Evolutionary conservation across 192 early-diverging fungal genomes (phyloP), one percentile per base, ranked within the genome.

Genomic region (Bifiguratus adelaidae): DNA sequence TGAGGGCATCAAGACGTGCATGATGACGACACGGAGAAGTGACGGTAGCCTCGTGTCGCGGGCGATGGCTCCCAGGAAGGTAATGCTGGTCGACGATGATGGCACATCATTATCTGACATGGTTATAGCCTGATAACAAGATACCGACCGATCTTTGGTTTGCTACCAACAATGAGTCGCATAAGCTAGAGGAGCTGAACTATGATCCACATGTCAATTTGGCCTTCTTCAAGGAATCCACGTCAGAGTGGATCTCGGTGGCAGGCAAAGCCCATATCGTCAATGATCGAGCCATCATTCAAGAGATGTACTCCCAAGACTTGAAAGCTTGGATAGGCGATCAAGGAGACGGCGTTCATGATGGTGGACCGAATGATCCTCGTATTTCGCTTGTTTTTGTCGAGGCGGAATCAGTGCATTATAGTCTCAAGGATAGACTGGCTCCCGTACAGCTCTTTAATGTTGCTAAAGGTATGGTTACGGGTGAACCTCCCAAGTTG

Each of bases 111-210:
- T 9, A 8, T 13, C 11, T 5, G 21, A 30, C 22, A 4, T 21
- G 8, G 25, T 22, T 19, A 3, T 20, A 46, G 13, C 34, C 53
- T 47, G 45, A 47, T 22, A 12, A 19, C 22, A 32, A 43, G 7
- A 8, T 43, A 16, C 58, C 56, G 7, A 59, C 59, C 8, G 70
- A 65, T 35, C 18, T 73, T 3, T 72, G 68, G 67, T 72, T 72
- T 38, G 41, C 58, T 19, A 48, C 68, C 21, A 71, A 73, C 55
- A 71, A 57, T 24, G 24, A 55, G 20, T 47, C 64, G 9, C 61
- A 73, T 54, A 73, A 73, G 34, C 36, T 67, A 20, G 70, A 73
- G 3, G 70, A 73, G 11, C 44, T 73, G 4, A 5, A 37, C 7
- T 40, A 42, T 34, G 70, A 73, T 51, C 43, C 52, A 8, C 49